A percentile compares a stretch with the other conserved stretches of the same genome.
These are phyloP conservation scores for Ophiorrhiza pumila DNA, from an alignment of 257 asterid species.

Conservation along the genomic window DNA sequence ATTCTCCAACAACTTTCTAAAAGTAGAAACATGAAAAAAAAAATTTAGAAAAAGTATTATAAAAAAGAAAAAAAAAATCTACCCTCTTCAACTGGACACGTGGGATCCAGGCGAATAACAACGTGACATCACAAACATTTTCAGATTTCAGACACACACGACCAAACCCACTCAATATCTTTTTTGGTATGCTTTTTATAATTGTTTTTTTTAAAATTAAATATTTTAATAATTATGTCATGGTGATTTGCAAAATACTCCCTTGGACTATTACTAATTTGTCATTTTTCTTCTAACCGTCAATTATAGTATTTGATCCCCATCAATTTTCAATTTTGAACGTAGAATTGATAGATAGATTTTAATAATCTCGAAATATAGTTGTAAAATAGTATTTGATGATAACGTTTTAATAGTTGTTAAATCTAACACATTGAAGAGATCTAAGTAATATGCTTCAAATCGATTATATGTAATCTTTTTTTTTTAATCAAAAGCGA, in stretches of 20 bases:
- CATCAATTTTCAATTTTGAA: not conserved
- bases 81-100: constrained; percentile 3
- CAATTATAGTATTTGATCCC: not conserved
- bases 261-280: not conserved
- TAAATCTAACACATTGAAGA: too few relatives aligned
- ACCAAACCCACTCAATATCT: not conserved
- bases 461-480: too few relatives aligned
- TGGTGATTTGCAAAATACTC: not conserved
- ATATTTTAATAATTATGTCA: not conserved
- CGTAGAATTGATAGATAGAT: too few relatives aligned
- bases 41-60: not conserved
- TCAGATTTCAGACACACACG: constrained; percentile 1
- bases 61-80: too few relatives aligned
- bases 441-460: too few relatives aligned
- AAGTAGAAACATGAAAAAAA: not conserved
- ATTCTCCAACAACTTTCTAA: not conserved
- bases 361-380: too few relatives aligned
- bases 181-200: not conserved
- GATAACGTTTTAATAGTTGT: too few relatives aligned
- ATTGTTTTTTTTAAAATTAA: not conserved
- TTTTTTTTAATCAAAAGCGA: too few relatives aligned
- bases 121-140: not conserved
- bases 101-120: constrained; percentile 5
- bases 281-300: not conserved
- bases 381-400: too few relatives aligned